Evolutionary conservation across 2,329 filamentous ascomycete genomes (phyloP).

Genomic region (Botrytis byssoidea): DNA sequence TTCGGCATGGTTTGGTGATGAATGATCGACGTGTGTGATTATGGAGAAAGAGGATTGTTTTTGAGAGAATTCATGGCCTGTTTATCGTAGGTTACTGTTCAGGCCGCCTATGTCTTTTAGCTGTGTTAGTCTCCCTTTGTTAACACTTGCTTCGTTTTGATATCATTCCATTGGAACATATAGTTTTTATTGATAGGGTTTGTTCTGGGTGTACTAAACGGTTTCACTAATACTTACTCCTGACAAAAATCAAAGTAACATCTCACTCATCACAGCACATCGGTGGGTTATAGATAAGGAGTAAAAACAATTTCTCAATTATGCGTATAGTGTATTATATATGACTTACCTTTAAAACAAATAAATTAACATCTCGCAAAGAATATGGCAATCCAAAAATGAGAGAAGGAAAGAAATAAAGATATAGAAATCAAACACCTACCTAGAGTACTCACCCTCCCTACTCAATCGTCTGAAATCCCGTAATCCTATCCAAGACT

Average conservation of each 20-base stretch:
- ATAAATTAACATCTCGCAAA: not conserved
- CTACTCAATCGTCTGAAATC: conserved; percentile 1
- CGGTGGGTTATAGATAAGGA: not conserved
- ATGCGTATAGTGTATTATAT: not conserved
- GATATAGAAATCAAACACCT: not conserved
- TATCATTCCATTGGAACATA: not conserved
- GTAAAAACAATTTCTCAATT: not conserved
- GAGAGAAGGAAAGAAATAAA: no score
- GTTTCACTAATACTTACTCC: not conserved
- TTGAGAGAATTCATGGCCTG: not conserved
- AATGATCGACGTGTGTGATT: not conserved
- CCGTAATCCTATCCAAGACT: not conserved
- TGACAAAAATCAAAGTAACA: not conserved
- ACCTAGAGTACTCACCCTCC: not conserved
- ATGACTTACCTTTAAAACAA: not conserved
- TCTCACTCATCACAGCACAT: not conserved
- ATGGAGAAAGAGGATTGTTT: not conserved
- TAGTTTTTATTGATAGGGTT: not conserved
- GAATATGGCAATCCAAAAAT: no score
- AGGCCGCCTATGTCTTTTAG: not conserved
- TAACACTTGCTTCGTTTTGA: not conserved
- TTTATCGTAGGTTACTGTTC: not conserved
- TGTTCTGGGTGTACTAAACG: not conserved
- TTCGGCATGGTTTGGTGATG: not conserved
- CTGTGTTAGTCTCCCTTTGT: not conserved